Percentiles rank a stretch among this genome's conserved stretches.
Evolutionary conservation across 1,284 basidiomycete genomes (phyloP).

Genomic region (Sanghuangporus weigelae): DNA sequence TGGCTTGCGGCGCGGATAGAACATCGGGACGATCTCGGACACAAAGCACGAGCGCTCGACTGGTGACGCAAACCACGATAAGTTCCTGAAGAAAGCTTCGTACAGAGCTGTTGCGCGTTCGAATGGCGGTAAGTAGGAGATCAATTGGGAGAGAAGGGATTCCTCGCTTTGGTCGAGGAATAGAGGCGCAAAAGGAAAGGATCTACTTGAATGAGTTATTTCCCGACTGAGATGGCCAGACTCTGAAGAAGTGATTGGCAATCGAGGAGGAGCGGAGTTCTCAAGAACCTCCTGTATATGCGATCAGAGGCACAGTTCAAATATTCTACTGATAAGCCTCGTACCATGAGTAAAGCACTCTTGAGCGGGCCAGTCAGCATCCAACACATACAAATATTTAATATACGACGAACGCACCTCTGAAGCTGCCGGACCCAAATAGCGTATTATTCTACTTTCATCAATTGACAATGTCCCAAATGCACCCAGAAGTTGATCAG

Average conservation of each 20-base stretch:
- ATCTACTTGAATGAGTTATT: slow-evolving; percentile 3
- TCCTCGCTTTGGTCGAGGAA: slow-evolving; percentile 4
- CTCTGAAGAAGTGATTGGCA: slow-evolving; percentile 1
- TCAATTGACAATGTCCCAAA: slow-evolving; percentile 19
- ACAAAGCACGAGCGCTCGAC: slow-evolving; percentile 16
- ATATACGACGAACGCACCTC: not conserved
- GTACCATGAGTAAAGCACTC: not conserved
- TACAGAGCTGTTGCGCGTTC: slow-evolving; percentile 17
- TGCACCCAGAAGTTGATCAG: slow-evolving; percentile 14
- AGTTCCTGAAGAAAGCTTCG: slow-evolving; percentile 19
- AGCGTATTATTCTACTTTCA: slow-evolving; percentile 4
- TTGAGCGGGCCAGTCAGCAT: not conserved
- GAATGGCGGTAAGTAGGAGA: slow-evolving; percentile 16
- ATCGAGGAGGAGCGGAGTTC: not conserved
- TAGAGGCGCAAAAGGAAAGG: slow-evolving; percentile 14
- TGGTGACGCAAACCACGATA: slow-evolving; percentile 17
- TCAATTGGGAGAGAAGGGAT: slow-evolving; percentile 12
- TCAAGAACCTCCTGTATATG: not conserved
- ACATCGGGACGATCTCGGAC: slow-evolving; percentile 14
- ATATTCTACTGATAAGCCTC: not conserved
- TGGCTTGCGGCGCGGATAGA: slow-evolving; percentile 14
- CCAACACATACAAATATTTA: not conserved
- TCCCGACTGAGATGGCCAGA: slow-evolving; percentile 6
- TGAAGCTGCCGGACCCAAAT: slow-evolving; percentile 2
- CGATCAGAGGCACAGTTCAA: not conserved